Percentiles rank a stretch among this genome's conserved stretches.
These are phyloP conservation scores for Hypoxylon sp. DNA, from an alignment of 2,329 filamentous ascomycete genomes.

Conservation along the genomic window DNA sequence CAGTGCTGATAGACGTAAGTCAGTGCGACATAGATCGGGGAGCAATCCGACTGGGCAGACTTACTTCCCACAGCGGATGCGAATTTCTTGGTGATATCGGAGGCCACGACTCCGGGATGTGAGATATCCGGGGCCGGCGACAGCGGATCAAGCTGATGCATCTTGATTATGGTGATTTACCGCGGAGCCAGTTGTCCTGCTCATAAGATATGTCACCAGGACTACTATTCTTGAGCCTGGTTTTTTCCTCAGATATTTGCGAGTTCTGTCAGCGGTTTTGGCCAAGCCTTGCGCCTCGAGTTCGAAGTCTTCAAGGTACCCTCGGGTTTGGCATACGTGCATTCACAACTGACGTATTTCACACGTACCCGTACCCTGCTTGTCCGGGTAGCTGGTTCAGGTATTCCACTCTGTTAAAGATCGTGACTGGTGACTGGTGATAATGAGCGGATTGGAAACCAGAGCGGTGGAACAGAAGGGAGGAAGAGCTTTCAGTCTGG, in stretches of 20 bases:
- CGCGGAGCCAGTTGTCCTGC: constrained; percentile 5
- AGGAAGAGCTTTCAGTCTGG: not conserved
- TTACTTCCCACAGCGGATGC: constrained; percentile 64
- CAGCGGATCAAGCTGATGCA: constrained; percentile 44
- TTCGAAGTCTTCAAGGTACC: not conserved
- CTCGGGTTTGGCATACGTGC: constrained; percentile 6
- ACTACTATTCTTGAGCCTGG: constrained; percentile 6
- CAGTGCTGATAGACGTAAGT: constrained; percentile 66
- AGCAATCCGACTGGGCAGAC: constrained; percentile 37
- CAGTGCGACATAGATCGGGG: constrained; percentile 36
- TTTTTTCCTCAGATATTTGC: not conserved
- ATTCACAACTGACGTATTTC: not conserved
- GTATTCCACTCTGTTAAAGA: not conserved
- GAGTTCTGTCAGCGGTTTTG: not conserved
- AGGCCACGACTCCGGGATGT: constrained; percentile 64
- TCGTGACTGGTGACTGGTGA: constrained; percentile 1
- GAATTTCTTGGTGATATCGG: constrained; percentile 70
- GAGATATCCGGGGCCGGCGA: constrained; percentile 57
- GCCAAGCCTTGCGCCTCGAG: not conserved
- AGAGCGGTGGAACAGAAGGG: constrained; percentile 1
- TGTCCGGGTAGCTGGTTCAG: not conserved
- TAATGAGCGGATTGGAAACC: constrained; percentile 2
- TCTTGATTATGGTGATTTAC: constrained; percentile 36
- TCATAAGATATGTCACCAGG: not conserved
- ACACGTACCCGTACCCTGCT: not conserved